Evolutionary conservation across 257 asterid genomes (phyloP).

Genomic region (Solanum commersonii): DNA sequence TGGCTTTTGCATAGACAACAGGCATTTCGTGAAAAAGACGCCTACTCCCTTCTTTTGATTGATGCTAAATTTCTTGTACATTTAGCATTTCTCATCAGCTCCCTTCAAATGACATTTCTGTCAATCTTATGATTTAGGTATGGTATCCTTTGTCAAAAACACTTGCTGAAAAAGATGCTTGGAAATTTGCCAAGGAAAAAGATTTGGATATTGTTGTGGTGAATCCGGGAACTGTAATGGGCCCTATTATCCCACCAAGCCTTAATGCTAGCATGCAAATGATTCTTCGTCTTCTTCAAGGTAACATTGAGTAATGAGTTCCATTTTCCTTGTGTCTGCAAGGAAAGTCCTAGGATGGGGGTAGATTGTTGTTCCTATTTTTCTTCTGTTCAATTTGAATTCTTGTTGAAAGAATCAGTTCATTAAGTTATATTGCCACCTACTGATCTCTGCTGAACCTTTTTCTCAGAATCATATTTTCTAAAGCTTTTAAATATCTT

Average conservation of each 20-base stretch:
- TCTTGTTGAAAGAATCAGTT: not conserved
- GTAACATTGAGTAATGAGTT: constrained; percentile 19
- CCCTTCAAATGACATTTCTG: not conserved
- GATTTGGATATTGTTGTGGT: constrained; percentile 70
- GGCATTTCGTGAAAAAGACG: not conserved
- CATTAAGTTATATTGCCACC: not conserved
- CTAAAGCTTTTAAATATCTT: not conserved
- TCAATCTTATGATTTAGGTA: constrained; percentile 27
- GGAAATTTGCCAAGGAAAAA: constrained; percentile 81
- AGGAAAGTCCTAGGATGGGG: not conserved
- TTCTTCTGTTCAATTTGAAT: not conserved
- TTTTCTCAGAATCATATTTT: not conserved
- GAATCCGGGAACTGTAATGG: constrained; percentile 84
- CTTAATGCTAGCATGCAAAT: constrained; percentile 73
- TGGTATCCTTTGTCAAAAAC: constrained; percentile 89
- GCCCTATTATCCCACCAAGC: constrained; percentile 63
- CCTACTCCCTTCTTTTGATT: not conserved
- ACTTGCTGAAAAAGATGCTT: constrained; percentile 88
- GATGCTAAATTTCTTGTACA: not conserved
- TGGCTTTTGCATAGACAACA: not conserved
- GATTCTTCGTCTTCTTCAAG: constrained; percentile 74
- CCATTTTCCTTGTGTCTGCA: not conserved
- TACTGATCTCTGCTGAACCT: not conserved
- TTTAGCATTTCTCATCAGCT: not conserved
- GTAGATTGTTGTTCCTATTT: not conserved